Evolutionary conservation across 192 early-diverging fungal genomes (phyloP), one percentile per base, ranked within the genome.

Genomic region (Phycomyces blakesleeanus): DNA sequence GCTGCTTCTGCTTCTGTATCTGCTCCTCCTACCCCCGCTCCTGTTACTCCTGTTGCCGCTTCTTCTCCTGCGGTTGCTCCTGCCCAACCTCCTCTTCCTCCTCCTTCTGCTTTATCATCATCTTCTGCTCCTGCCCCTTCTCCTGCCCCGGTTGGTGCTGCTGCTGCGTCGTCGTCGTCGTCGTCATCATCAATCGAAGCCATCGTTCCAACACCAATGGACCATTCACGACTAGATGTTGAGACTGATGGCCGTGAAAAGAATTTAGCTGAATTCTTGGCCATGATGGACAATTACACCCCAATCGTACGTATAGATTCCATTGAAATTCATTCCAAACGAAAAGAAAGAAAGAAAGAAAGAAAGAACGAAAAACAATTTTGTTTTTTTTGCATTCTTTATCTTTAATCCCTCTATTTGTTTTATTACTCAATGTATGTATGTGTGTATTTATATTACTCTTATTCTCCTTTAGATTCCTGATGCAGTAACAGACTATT

Each of bases 401-500:
- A 39, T 51, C 18, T 51, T 38, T 39, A 5, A 1, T 51, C 16
- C 40, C 52, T n/a, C n/a, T n/a, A n/a, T n/a, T n/a, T n/a, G n/a
- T n/a, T n/a, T n/a, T n/a, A n/a, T n/a, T n/a, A n/a, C n/a, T n/a
- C n/a, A n/a, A n/a, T n/a, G n/a, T n/a, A n/a, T n/a, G n/a, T n/a
- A n/a, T n/a, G n/a, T n/a, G n/a, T n/a, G n/a, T n/a, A n/a, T n/a
- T n/a, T n/a, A n/a, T n/a, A n/a, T n/a, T n/a, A n/a, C n/a, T n/a
- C n/a, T n/a, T 11, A n/a, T 56, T 57, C 49, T 7, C 25, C 4
- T 49, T 56, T 69, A 91, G 88, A 94, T 95, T 51, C 94, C 94
- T 38, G 96, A 96, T 65, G 88, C 91, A 24, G 88, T 96, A 12
- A 94, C 93, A 11, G 95, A 98, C 68, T 94, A 98, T 69, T 94